Percentiles rank a stretch among this genome's conserved stretches.
Evolutionary conservation across 129 eudicot genomes (phyloP).

Genomic region (Tagetes erecta): DNA sequence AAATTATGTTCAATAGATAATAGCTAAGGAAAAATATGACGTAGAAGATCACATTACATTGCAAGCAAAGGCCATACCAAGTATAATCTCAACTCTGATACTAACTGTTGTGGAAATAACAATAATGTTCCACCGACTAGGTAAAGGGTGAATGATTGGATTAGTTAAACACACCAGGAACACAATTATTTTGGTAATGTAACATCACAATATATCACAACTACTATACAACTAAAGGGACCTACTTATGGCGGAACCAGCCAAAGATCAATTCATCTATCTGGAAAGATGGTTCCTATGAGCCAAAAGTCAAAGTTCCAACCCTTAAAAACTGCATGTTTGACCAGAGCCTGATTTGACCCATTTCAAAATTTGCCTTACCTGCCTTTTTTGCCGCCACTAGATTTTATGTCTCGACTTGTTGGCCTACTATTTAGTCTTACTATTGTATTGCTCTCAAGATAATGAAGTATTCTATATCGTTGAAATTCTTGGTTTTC

Average conservation of each 20-base stretch:
- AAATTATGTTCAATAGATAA: not conserved
- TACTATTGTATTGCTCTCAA: not conserved
- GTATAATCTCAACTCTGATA: slow-evolving; percentile 5
- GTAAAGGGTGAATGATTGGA: too few species aligned
- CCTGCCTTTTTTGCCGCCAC: not conserved
- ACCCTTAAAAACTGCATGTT: too few species aligned
- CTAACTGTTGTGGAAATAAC: not conserved
- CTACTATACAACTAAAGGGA: too few species aligned
- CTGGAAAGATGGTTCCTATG: too few species aligned
- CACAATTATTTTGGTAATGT: not conserved
- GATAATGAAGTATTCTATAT: slow-evolving; percentile 16
- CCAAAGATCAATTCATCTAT: too few species aligned
- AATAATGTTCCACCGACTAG: too few species aligned
- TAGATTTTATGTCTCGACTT: not conserved
- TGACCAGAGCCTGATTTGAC: too few species aligned
- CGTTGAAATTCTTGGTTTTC: slow-evolving; percentile 23
- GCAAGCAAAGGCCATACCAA: not conserved
- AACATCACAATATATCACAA: too few species aligned
- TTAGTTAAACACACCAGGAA: not conserved
- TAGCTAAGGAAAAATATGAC: not conserved
- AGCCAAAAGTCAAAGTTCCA: too few species aligned
- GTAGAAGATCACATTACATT: not conserved
- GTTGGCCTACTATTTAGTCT: not conserved
- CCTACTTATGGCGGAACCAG: too few species aligned
- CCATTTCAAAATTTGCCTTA: too few species aligned